Percentiles rank a stretch among this genome's conserved stretches.
These are phyloP conservation scores for Lactarius psammicola DNA, from an alignment of 768 basidiomycete species.

Conservation along the genomic window DNA sequence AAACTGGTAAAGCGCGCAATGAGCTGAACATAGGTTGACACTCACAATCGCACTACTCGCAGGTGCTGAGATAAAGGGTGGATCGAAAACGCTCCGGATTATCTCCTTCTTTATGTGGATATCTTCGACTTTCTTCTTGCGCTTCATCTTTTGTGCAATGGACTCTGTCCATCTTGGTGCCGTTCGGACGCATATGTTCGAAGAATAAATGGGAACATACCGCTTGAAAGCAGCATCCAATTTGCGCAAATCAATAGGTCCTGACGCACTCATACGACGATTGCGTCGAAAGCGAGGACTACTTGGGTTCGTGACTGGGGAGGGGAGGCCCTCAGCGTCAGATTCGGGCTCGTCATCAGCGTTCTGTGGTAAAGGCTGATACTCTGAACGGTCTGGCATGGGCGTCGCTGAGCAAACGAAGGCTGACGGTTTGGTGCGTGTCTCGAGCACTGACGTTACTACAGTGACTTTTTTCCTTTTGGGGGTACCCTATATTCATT, in stretches of 20 bases:
- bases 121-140: conserved; percentile 68
- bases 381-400: conserved; percentile 48
- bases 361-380: conserved; percentile 47
- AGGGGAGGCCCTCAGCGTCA: conserved; percentile 32
- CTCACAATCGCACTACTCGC: conserved; percentile 41
- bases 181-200: background rate
- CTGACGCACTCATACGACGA: conserved; percentile 46
- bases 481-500: background rate
- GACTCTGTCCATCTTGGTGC: conserved; percentile 74
- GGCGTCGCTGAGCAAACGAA: conserved; percentile 36
- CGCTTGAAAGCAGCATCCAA: conserved; percentile 83
- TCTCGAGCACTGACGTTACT: background rate
- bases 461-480: background rate
- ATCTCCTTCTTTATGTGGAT: conserved; percentile 64
- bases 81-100: conserved; percentile 79
- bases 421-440: conserved; percentile 1
- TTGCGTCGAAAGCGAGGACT: conserved; percentile 23
- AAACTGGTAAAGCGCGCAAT: conserved; percentile 4
- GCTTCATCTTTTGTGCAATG: conserved; percentile 81
- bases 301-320: conserved; percentile 31
- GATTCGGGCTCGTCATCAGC: conserved; percentile 40
- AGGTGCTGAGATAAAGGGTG: conserved; percentile 43
- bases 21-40: conserved; percentile 5
- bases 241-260: conserved; percentile 75
- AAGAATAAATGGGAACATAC: conserved; percentile 36